Evolutionary conservation across 2,329 filamentous ascomycete species (phyloP).

Genomic region (Fusarium azukiicola): DNA sequence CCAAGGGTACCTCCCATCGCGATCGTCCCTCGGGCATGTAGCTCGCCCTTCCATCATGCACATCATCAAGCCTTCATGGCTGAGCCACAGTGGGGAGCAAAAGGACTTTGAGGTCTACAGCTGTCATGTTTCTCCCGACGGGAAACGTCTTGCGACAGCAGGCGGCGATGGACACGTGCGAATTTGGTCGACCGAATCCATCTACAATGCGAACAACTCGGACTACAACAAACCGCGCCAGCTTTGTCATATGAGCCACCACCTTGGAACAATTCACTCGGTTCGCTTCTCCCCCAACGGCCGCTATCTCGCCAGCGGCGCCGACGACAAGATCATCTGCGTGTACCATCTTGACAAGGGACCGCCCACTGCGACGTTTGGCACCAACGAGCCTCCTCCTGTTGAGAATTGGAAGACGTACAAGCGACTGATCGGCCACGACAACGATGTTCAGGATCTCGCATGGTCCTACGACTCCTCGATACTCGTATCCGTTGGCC

Average conservation of each 20-base stretch:
- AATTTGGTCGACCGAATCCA: slow-evolving; percentile 98
- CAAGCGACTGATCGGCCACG: slow-evolving; percentile 95
- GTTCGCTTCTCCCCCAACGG: slow-evolving; percentile 98
- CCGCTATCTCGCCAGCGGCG: slow-evolving; percentile 96
- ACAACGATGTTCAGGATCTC: slow-evolving; percentile 99
- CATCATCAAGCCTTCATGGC: slow-evolving; percentile 97
- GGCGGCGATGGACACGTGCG: slow-evolving; percentile 98
- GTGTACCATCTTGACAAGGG: slow-evolving; percentile 95
- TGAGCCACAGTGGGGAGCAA: slow-evolving; percentile 97
- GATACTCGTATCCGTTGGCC: slow-evolving; percentile 95
- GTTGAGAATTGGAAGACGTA: slow-evolving; percentile 99
- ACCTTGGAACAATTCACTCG: slow-evolving; percentile 97
- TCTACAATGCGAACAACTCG: slow-evolving; percentile 88
- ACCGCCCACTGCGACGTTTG: slow-evolving; percentile 90
- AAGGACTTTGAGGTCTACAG: slow-evolving; percentile 99
- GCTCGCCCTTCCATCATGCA: slow-evolving; percentile 76
- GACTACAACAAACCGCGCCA: slow-evolving; percentile 91
- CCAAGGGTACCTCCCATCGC: slow-evolving; percentile 13
- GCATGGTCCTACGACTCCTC: slow-evolving; percentile 99
- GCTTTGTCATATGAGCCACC: slow-evolving; percentile 98
- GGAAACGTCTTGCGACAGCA: slow-evolving; percentile 93
- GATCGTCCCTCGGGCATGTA: slow-evolving; percentile 48
- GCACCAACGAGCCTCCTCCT: slow-evolving; percentile 93
- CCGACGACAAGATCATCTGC: slow-evolving; percentile 99
- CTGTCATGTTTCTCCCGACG: slow-evolving; percentile 98